Percentiles rank a stretch among this genome's conserved stretches.
phyloP scores from a whole-genome alignment of 352 stramenopile species.

The Phytophthora vignae region DNA sequence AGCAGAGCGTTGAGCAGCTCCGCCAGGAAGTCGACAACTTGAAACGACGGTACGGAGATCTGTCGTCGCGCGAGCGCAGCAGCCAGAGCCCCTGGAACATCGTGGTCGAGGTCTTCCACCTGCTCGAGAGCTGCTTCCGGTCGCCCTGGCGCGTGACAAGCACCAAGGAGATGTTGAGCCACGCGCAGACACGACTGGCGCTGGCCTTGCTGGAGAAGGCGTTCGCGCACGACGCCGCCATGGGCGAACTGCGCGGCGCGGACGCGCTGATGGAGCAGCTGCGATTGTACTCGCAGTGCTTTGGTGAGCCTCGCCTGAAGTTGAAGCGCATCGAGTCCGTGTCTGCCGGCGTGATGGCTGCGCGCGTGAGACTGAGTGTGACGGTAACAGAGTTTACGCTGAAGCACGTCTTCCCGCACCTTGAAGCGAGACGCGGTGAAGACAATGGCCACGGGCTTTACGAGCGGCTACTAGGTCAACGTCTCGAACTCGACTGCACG shows the following conservation, averaged over 20 bases:
- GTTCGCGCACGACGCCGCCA: conserved; percentile 12
- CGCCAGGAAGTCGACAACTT: conserved; percentile 6
- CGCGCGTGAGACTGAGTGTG: conserved; percentile 1
- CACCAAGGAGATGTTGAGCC: conserved; percentile 8
- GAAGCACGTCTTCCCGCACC: conserved; percentile 5
- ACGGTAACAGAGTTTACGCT: conserved; percentile 14
- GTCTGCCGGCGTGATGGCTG: background rate
- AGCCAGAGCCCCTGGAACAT: conserved; percentile 23
- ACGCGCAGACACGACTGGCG: conserved; percentile 12
- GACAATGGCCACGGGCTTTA: background rate
- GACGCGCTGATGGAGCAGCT: conserved; percentile 12
- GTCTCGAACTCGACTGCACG: conserved; percentile 11
- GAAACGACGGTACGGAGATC: background rate
- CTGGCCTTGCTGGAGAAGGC: conserved; percentile 8
- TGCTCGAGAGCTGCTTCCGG: conserved; percentile 22
- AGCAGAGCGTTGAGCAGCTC: conserved; percentile 7
- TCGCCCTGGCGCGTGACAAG: conserved; percentile 10
- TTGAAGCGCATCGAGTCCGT: conserved; percentile 9
- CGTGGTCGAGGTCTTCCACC: conserved; percentile 16
- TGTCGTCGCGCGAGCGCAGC: conserved; percentile 2
- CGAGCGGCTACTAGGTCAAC: conserved; percentile 3
- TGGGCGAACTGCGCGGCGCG: conserved; percentile 6
- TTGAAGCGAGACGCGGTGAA: background rate
- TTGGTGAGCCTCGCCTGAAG: background rate
- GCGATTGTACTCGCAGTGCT: conserved; percentile 8